Base-by-base conservation (phyloP, 2,329 filamentous ascomycete genomes). In the Helotiales sp. region DNA sequence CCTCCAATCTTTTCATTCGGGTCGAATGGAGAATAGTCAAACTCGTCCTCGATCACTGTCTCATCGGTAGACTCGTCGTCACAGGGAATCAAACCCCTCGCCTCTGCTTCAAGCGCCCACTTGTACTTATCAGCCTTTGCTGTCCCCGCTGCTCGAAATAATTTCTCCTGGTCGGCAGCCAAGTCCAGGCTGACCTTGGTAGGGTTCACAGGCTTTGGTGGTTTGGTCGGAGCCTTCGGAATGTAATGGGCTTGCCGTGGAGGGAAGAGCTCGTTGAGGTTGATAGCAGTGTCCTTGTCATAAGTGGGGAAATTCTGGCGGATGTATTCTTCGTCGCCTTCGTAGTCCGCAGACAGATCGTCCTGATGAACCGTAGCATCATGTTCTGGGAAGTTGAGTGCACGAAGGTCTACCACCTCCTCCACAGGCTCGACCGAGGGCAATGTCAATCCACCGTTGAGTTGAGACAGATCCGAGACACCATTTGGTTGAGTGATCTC, bases 111-210 rank as follows among this genome's bases (percentile, higher is more conserved):
- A 47, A 83, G 76, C 24, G 86, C 73, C 25, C 81, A 82, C 58
- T 85, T 79, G 47, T 84, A 82, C 44, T 85, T 82, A 46, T 69
- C 67, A 6, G 73, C 69, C 3, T 78, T 76, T 1, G 81, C 79
- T 25, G 85, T 81, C 0, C 86, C 86, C 0, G 85, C 81, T n/a
- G 93, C 84, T 55, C 87, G 86, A 71, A 98, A 99, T 25, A 83
- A 80, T 66, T 92, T 91, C 72, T 96, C 91, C 64, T 96, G 90
- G 67, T 98, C 95, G 47, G 84, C 81, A 2, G 90, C 89, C 31
- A 98, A 78, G 60, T 99, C 95, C 13, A 99, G 80, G 60, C 86
- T 92, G 56, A 96, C 81, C 73, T 99, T 99, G 19, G 89, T 93
- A 0, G 92, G 91, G 5, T 92, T 82, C 3, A 98, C 80, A 15